Conservation (phyloP, 371 early-diverging fungal genomes). For the Blakeslea trispora region DNA sequence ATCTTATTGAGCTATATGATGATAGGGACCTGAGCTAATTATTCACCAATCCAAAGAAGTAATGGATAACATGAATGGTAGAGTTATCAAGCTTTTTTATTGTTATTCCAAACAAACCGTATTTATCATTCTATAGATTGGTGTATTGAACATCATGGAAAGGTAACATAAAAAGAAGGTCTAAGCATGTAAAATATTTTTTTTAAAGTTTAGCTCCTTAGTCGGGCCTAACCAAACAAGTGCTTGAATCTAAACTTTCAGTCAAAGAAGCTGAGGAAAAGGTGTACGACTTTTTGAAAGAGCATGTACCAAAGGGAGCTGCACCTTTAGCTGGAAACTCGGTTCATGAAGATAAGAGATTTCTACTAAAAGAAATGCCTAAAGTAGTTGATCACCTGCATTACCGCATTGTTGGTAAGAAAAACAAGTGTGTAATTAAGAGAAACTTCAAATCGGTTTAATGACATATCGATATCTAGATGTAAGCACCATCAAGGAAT, state of each 20-base stretch:
- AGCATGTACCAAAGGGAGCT: slow-evolving; percentile 62
- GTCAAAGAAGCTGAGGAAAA: slow-evolving; percentile 71
- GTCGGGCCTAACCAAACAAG: slow-evolving; percentile 85
- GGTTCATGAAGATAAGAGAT: slow-evolving; percentile 87
- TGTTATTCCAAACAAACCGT: not conserved
- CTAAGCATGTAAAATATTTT: not conserved
- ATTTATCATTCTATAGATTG: slow-evolving; percentile 61
- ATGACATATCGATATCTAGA: slow-evolving; percentile 46
- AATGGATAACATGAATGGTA: slow-evolving; percentile 84
- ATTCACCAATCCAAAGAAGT: slow-evolving; percentile 78
- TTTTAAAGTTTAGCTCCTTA: slow-evolving; percentile 15
- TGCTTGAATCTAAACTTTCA: slow-evolving; percentile 70
- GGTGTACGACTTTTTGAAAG: slow-evolving; percentile 73
- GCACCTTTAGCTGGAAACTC: slow-evolving; percentile 93
- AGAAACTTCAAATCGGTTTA: not conserved
- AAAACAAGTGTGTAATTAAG: not conserved
- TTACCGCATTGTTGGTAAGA: slow-evolving; percentile 79
- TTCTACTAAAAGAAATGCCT: slow-evolving; percentile 84
- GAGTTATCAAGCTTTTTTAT: no score
- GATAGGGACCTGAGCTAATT: slow-evolving; percentile 74
- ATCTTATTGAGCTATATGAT: not conserved
- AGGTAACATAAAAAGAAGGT: slow-evolving; percentile 35
- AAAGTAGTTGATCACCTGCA: slow-evolving; percentile 75
- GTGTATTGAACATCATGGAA: slow-evolving; percentile 88
- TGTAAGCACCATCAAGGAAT: slow-evolving; percentile 91